Evolutionary conservation across 805 yeast genomes (phyloP), one percentile per base, ranked within the genome.

Genomic region (Saturnispora diversa): DNA sequence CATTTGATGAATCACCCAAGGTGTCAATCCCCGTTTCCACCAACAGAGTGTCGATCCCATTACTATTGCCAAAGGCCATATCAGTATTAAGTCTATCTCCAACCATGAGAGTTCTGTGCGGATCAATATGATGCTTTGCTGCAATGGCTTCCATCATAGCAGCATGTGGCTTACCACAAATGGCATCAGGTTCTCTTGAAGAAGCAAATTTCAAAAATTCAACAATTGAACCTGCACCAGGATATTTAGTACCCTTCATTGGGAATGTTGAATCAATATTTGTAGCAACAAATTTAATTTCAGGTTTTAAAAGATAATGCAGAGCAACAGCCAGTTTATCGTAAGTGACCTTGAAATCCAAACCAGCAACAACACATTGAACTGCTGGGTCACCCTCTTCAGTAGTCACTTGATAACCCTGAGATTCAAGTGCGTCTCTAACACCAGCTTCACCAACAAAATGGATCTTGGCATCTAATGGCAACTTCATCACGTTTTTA

Each of bases 11-110:
- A 9, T 60, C 64, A 2, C 84, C 80, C 19, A 69, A 67, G 31
- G 70, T 77, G 55, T 88, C 96, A 45, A 92, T 87, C 32, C 98
- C 98, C 2, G 94, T 83, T 41, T 92, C 70, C 3, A 92, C 98
- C 50, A 92, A 66, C 43, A 92, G 61, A 2, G 97, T 88, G 41
- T 80, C 87, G 32, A 92, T 69, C 1, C 92, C 92, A 39, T 95
- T 95, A 44, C 78, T 80, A 42, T 75, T 69, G 32, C 97, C 98
- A 60, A 92, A 92, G 55, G 73, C 74, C 79, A 92, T 90, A 54
- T 92, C 98, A 0, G 98, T 92, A 59, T 92, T 90, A 44, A 92
- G 68, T 49, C 98, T 71, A 58, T 92, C 98, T 16, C 98, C 98
- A 43, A 92, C 75, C 97, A 92, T 92, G 49, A 90, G 71, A 10